Evolutionary conservation across 768 basidiomycete species (phyloP), one percentile per base, ranked within the genome.

Genomic region (Pleurotus djamor): DNA sequence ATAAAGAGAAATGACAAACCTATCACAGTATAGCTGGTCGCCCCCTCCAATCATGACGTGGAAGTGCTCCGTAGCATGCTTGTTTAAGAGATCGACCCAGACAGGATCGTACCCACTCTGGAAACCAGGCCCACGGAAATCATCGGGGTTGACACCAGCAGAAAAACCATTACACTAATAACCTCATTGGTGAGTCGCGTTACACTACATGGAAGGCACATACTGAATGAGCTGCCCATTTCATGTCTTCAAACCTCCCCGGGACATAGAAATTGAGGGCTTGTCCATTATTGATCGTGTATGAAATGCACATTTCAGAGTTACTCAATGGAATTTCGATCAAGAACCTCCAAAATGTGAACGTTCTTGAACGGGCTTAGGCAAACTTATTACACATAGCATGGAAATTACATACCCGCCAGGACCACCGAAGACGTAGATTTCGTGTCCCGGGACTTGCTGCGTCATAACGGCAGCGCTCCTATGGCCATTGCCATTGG

Each of bases 11-110:
- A 57, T 14, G 28, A 67, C 85, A 47, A 65, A 88, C 89, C 79
- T 76, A 64, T 94, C 92, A 62, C 92, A 93, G 66, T 94, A 97
- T 14, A 97, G 78, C 69, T 96, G 95, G 70, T 96, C 94, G 9
- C 95, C 94, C 16, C 96, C 96, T 14, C 96, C 96, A 5, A 97
- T 88, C 37, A 98, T 79, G n/a, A 79, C 85, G 67, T 99, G 96
- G 69, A 94, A 94, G 0, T 96, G 95, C 59, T 77, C 75, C 66
- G 85, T 82, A 2, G 82, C 78, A 65, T 98, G 97, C 66, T 90
- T 87, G 45, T 83, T 75, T 28, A 98, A 82, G n/a, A 99, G 74
- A 73, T 99, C 96, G 61, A 86, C 80, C 96, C 96, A 99, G 9
- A 98, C 84, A 5, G 93, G 94, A 69, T 96, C 95, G 0, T 58